Evolutionary conservation across 495 filamentous ascomycete species (phyloP).

Genomic region (Lasiosphaeria ovina): DNA sequence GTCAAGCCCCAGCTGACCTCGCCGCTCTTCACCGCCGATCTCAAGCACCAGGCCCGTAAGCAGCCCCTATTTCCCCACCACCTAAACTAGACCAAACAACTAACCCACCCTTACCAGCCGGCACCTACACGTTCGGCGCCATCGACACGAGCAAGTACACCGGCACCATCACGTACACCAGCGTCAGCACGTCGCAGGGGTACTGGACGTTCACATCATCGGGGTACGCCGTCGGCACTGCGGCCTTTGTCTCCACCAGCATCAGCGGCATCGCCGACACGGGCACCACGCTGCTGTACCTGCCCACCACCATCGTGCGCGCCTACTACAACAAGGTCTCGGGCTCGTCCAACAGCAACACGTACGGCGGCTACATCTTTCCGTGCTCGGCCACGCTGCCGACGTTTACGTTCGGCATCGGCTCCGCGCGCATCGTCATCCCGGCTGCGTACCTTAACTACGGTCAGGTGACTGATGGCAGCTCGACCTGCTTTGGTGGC

Average conservation of each 20-base stretch:
- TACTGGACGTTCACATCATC: conserved; percentile 71
- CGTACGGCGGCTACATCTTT: conserved; percentile 67
- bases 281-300: conserved; percentile 70
- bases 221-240: conserved; percentile 60
- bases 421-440: conserved; percentile 49
- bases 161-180: conserved; percentile 59
- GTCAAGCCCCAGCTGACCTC: conserved; percentile 55
- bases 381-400: conserved; percentile 64
- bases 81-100: background rate
- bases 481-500: conserved; percentile 58
- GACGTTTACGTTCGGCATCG: conserved; percentile 60
- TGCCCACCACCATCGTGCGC: conserved; percentile 54
- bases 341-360: conserved; percentile 47
- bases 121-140: conserved; percentile 74
- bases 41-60: conserved; percentile 57
- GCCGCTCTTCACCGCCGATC: conserved; percentile 64
- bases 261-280: conserved; percentile 64
- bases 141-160: conserved; percentile 65
- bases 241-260: conserved; percentile 27
- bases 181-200: conserved; percentile 59
- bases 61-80: background rate
- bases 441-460: conserved; percentile 60
- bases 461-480: conserved; percentile 34
- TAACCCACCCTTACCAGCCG: conserved; percentile 37
- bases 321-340: conserved; percentile 65